Evolutionary conservation across 2,329 filamentous ascomycete genomes (phyloP).

Genomic region (Thermomyces lanuginosus): DNA sequence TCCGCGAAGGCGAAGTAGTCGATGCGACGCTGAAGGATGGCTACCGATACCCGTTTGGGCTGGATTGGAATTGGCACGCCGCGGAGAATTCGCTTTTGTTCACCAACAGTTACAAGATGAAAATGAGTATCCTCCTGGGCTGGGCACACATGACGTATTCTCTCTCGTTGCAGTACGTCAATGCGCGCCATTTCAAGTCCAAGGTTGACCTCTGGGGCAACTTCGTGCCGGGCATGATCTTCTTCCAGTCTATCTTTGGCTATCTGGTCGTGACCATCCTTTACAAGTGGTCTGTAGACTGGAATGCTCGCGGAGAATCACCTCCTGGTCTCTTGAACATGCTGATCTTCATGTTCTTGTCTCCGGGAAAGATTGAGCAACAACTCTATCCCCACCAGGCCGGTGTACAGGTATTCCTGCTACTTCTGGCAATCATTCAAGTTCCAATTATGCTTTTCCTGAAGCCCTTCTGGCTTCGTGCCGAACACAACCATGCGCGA

Average conservation of each 20-base stretch:
- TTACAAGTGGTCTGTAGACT: constrained; percentile 94
- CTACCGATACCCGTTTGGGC: constrained; percentile 86
- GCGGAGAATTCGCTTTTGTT: constrained; percentile 91
- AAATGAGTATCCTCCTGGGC: constrained; percentile 92
- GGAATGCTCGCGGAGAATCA: constrained; percentile 48
- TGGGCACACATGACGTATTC: constrained; percentile 99
- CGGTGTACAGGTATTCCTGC: constrained; percentile 55
- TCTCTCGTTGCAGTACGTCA: constrained; percentile 79
- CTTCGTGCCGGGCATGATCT: constrained; percentile 96
- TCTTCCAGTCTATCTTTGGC: constrained; percentile 97
- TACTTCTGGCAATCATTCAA: constrained; percentile 69
- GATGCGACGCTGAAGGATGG: constrained; percentile 50
- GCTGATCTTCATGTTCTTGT: constrained; percentile 99
- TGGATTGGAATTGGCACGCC: constrained; percentile 94
- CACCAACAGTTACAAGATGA: constrained; percentile 99
- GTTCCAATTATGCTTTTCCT: constrained; percentile 84
- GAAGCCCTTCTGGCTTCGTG: constrained; percentile 89
- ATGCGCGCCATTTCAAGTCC: constrained; percentile 85
- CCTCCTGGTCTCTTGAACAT: constrained; percentile 92
- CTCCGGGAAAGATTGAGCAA: constrained; percentile 54
- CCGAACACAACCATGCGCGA: constrained; percentile 78
- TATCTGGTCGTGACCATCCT: constrained; percentile 88
- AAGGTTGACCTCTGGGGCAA: constrained; percentile 95
- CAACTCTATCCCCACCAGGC: constrained; percentile 65
- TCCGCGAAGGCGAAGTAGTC: constrained; percentile 48